phyloP scores from a whole-genome alignment of 2,329 filamentous ascomycete genomes.

The Tothia fuscella region DNA sequence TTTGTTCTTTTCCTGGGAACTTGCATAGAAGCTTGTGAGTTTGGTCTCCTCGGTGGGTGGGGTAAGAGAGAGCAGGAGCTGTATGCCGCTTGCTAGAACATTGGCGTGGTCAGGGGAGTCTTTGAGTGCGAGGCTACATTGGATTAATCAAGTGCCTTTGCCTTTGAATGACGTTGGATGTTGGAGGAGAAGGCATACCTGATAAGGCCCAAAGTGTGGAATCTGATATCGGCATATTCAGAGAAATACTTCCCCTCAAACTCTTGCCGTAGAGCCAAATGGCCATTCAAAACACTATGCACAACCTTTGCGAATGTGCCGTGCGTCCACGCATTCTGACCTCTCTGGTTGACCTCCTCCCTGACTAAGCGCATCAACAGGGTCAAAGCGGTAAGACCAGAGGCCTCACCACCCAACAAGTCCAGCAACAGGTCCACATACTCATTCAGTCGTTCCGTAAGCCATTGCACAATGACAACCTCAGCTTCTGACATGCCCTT shows the following conservation, averaged over 20 bases:
- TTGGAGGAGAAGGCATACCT: no score
- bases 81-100: no score
- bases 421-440: conserved; percentile 53
- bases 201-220: conserved; percentile 65
- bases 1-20: conserved; percentile 53
- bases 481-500: conserved; percentile 50
- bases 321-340: conserved; percentile 58
- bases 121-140: no score
- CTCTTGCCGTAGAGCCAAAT: conserved; percentile 51
- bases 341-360: conserved; percentile 56
- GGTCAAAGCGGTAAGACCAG: conserved; percentile 58
- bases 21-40: conserved; percentile 57
- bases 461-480: conserved; percentile 60
- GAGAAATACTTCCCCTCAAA: conserved; percentile 70
- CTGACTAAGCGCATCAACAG: conserved; percentile 76
- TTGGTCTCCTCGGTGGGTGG: conserved; percentile 26
- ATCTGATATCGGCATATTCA: conserved; percentile 73
- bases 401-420: conserved; percentile 49
- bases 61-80: background rate
- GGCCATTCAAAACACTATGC: conserved; percentile 42
- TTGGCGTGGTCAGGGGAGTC: no score
- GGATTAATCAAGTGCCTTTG: no score
- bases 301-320: conserved; percentile 56
- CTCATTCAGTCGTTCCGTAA: conserved; percentile 61
- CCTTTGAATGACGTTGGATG: no score